A percentile compares a stretch with the other conserved stretches of the same genome.
Evolutionary conservation across 352 stramenopile species (phyloP).

Genomic region (Phytophthora uliginosa): DNA sequence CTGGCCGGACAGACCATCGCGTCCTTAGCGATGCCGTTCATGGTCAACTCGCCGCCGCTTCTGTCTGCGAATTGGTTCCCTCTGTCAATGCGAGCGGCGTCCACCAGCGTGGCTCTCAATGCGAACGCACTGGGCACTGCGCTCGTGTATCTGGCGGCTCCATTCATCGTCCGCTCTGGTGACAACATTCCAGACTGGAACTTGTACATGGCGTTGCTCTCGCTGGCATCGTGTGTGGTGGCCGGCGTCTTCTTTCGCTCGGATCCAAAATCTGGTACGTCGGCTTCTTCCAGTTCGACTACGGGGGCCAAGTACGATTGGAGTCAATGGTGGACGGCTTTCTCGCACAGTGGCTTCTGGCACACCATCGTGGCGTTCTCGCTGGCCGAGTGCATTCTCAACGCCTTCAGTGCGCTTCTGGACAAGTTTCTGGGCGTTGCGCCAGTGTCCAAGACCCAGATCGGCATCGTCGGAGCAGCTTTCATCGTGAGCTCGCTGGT

Average conservation of each 20-base stretch:
- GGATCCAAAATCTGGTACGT: constrained; percentile 32
- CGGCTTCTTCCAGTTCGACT: neutral
- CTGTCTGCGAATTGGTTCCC: constrained; percentile 83
- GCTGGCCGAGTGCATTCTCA: constrained; percentile 70
- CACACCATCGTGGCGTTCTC: constrained; percentile 70
- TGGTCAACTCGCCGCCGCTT: constrained; percentile 80
- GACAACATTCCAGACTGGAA: constrained; percentile 53
- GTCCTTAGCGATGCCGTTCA: constrained; percentile 79
- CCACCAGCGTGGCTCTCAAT: constrained; percentile 80
- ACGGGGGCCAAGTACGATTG: neutral
- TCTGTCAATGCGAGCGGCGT: constrained; percentile 63
- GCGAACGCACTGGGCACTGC: constrained; percentile 75
- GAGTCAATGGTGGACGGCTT: constrained; percentile 56
- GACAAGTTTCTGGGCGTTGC: constrained; percentile 67
- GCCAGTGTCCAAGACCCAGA: constrained; percentile 60
- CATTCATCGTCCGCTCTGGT: constrained; percentile 55
- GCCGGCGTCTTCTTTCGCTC: constrained; percentile 47
- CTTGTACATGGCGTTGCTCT: constrained; percentile 40
- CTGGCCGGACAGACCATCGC: constrained; percentile 65
- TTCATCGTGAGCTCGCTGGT: constrained; percentile 80
- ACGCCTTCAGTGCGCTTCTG: constrained; percentile 70
- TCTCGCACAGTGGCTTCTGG: constrained; percentile 65
- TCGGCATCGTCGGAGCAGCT: constrained; percentile 67
- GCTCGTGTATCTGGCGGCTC: constrained; percentile 59
- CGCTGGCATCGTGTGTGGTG: constrained; percentile 25